A percentile compares a stretch with the other conserved stretches of the same genome.
Conservation (phyloP, 208 protist species). For the Porcisia deanei region DNA sequence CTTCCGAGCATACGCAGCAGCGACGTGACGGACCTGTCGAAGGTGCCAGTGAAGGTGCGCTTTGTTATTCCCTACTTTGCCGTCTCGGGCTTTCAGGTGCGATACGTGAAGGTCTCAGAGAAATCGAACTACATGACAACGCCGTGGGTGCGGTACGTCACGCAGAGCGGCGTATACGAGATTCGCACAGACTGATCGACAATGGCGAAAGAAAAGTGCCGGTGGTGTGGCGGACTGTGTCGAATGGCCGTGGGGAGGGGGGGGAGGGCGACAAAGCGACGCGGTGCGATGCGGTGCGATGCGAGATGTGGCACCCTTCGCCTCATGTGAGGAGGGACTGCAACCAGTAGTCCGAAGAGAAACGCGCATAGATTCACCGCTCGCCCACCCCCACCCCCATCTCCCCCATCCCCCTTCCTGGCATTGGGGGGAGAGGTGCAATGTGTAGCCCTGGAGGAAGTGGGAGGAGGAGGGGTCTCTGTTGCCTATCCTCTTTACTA, state of each 20-base stretch:
- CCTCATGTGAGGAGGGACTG: too few relatives aligned
- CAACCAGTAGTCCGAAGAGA: too few relatives aligned
- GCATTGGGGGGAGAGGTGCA: too few relatives aligned
- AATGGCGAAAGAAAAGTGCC: neutral
- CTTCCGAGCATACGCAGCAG: constrained; percentile 93
- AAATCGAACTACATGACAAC: constrained; percentile 96
- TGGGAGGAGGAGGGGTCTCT: too few relatives aligned
- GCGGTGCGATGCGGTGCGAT: too few relatives aligned
- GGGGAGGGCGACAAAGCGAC: too few relatives aligned
- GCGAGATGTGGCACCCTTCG: too few relatives aligned
- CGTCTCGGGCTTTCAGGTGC: constrained; percentile 98
- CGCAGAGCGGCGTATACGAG: constrained; percentile 97
- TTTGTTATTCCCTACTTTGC: constrained; percentile 99
- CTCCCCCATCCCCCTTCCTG: too few relatives aligned
- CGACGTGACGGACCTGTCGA: constrained; percentile 70
- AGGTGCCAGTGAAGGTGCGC: constrained; percentile 95
- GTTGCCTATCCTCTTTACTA: too few relatives aligned
- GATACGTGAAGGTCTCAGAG: constrained; percentile 98
- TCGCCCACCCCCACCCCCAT: too few relatives aligned
- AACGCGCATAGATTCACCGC: too few relatives aligned
- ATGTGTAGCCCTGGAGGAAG: too few relatives aligned
- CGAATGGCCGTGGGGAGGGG: neutral
- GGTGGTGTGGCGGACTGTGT: neutral
- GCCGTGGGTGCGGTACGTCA: constrained; percentile 99
- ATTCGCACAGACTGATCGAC: constrained; percentile 76